These are phyloP conservation scores for Blakeslea trispora DNA, from an alignment of 371 early-diverging fungal species.

Conservation along the genomic window DNA sequence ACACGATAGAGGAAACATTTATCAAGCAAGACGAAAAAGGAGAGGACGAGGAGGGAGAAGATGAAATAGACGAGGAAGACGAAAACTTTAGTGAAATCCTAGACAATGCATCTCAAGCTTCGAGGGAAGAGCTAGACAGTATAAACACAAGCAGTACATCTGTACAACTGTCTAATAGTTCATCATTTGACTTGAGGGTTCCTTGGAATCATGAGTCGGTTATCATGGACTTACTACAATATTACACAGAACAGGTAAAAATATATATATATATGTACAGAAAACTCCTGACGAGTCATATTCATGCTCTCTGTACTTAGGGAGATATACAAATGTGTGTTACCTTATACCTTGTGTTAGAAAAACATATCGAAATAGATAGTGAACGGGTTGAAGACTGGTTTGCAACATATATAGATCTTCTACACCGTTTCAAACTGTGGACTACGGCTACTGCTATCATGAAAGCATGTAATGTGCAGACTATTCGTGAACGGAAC, in stretches of 20 bases:
- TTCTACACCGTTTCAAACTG: slow-evolving; percentile 76
- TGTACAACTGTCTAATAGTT: neutral
- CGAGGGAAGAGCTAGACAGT: slow-evolving; percentile 18
- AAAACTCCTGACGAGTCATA: neutral
- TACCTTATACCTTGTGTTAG: slow-evolving; percentile 67
- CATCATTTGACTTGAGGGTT: slow-evolving; percentile 32
- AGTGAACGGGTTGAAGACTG: slow-evolving; percentile 63
- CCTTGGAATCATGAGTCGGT: slow-evolving; percentile 62
- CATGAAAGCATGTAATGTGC: slow-evolving; percentile 60
- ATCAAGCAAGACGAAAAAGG: neutral
- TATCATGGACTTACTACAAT: slow-evolving; percentile 61
- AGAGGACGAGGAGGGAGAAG: neutral
- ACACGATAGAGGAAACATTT: neutral
- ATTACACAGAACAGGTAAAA: slow-evolving; percentile 76
- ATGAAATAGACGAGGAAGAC: neutral
- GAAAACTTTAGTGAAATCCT: slow-evolving; percentile 7
- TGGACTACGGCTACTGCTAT: slow-evolving; percentile 71
- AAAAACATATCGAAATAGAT: slow-evolving; percentile 47
- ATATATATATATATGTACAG: too few species aligned
- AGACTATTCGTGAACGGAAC: slow-evolving; percentile 55
- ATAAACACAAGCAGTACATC: slow-evolving; percentile 17
- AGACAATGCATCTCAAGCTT: slow-evolving; percentile 27
- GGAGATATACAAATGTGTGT: slow-evolving; percentile 89
- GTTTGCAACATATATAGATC: slow-evolving; percentile 74
- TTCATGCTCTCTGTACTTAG: slow-evolving; percentile 16